These are phyloP conservation scores for Mucor lusitanicus DNA, from an alignment of 371 early-diverging fungal genomes.

Conservation along the genomic window DNA sequence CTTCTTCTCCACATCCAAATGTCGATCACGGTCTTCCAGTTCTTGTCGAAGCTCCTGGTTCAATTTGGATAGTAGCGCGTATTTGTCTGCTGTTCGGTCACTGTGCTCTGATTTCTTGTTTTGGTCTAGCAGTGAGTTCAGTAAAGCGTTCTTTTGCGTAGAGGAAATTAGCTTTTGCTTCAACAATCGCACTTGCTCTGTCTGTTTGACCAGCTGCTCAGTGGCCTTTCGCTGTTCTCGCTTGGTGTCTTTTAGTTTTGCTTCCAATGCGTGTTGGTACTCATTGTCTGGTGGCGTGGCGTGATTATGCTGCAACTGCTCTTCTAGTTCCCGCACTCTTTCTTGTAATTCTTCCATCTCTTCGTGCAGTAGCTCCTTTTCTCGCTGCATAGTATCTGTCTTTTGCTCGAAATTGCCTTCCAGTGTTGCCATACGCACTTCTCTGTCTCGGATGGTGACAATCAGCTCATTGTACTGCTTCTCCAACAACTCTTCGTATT, in stretches of 20 bases:
- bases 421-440: constrained; percentile 39
- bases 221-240: constrained; percentile 27
- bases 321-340: constrained; percentile 1
- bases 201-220: constrained; percentile 21
- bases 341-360: constrained; percentile 38
- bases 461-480: constrained; percentile 32
- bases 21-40: constrained; percentile 12
- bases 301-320: constrained; percentile 17
- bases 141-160: constrained; percentile 16
- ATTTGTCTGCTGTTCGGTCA: constrained; percentile 2
- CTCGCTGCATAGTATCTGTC: constrained; percentile 37
- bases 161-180: constrained; percentile 25
- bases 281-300: constrained; percentile 21
- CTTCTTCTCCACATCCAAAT: constrained; percentile 1
- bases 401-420: constrained; percentile 39
- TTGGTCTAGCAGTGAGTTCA: constrained; percentile 25
- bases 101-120: constrained; percentile 18
- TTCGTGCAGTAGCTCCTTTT: constrained; percentile 31
- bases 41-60: constrained; percentile 28
- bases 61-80: constrained; percentile 15
- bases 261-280: constrained; percentile 14
- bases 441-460: constrained; percentile 36
- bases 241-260: constrained; percentile 17
- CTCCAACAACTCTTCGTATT: constrained; percentile 26
- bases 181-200: constrained; percentile 21